Base-by-base conservation (phyloP, 129 eudicot genomes). In the Kitagawia praeruptora region DNA sequence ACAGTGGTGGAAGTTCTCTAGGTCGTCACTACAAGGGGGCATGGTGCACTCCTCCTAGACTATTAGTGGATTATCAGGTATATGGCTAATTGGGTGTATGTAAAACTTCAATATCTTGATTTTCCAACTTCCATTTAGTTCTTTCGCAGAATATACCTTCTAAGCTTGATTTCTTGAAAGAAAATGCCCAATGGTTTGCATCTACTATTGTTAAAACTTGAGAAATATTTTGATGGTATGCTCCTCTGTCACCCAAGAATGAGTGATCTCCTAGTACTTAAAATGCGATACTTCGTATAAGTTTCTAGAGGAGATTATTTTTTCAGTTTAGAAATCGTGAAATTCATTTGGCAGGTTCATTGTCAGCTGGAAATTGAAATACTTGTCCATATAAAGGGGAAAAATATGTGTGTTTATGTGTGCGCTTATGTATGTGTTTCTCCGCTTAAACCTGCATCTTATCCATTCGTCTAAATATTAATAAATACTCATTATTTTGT, bases 1-100 rank as follows among this genome's bases (percentile, higher is more conserved):
- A 83, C 51, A 96, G 97, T 75, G 99, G 97, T 13, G 88, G 99
- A 81, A 96, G 99, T 83, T 96, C 98, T 67, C 88, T 89, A 28
- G 99, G 99, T 21, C 87, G 89, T 75, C 99, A 90, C 61, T 87
- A 95, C 79, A 96, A 96, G 83, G 99, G 93, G 48, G 95, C 92
- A 48, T 92, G 99, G 98, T 96, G 98, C 84, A 90, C 97, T 41
- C 99, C 99, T 77, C 99, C 99, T 21, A 81, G 99, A 85, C 88
- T 96, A n/a, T 92, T 96, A 71, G 89, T 90, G 67, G 98, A 96
- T 83, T 92, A 92, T 80, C 98, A 96, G 94, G 99, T 96, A 86
- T 23, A 25, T 61, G 69, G 28, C 34, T 61, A n/a, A n/a, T 10
- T 61, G 15, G 69, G 25, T 25, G 37, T 25, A 61, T 51, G 58